A percentile compares a stretch with the other conserved stretches of the same genome.
Evolutionary conservation across 192 early-diverging fungal genomes (phyloP).

Genomic region (Backusella australiensis): DNA sequence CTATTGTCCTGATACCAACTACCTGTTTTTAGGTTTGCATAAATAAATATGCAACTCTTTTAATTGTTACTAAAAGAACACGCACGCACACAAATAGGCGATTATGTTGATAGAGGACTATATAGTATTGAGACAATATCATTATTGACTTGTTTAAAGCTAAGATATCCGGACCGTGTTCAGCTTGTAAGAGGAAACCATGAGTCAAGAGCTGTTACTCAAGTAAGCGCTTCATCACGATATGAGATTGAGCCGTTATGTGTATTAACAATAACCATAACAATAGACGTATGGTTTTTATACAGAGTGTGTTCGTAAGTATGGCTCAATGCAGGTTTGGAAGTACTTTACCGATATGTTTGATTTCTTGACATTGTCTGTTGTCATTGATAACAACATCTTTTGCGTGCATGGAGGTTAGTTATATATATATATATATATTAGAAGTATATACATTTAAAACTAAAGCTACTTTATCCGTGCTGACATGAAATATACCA

Average conservation of each 20-base stretch:
- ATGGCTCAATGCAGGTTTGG: constrained; percentile 84
- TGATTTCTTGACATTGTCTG: constrained; percentile 87
- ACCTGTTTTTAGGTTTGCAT: constrained; percentile 73
- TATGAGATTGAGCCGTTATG: background rate
- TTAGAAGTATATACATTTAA: background rate
- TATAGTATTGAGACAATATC: constrained; percentile 92
- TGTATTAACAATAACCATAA: background rate
- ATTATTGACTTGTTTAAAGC: constrained; percentile 82
- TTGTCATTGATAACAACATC: constrained; percentile 85
- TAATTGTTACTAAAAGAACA: background rate
- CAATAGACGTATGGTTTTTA: constrained; percentile 90
- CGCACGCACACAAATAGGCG: constrained; percentile 45
- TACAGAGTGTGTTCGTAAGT: constrained; percentile 87
- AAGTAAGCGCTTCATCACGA: constrained; percentile 43
- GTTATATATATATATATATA: background rate
- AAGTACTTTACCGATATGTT: constrained; percentile 92
- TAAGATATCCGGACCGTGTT: constrained; percentile 87
- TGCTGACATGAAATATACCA: background rate
- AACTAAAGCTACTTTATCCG: too few species aligned
- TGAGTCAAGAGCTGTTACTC: constrained; percentile 90
- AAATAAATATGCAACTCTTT: background rate
- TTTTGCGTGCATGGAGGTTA: constrained; percentile 95
- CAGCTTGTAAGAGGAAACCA: constrained; percentile 93
- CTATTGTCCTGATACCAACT: constrained; percentile 79
- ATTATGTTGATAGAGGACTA: constrained; percentile 87